Evolutionary conservation across 371 early-diverging fungal genomes (phyloP), one percentile per base, ranked within the genome.

Genomic region (Apophysomyces ossiformis): DNA sequence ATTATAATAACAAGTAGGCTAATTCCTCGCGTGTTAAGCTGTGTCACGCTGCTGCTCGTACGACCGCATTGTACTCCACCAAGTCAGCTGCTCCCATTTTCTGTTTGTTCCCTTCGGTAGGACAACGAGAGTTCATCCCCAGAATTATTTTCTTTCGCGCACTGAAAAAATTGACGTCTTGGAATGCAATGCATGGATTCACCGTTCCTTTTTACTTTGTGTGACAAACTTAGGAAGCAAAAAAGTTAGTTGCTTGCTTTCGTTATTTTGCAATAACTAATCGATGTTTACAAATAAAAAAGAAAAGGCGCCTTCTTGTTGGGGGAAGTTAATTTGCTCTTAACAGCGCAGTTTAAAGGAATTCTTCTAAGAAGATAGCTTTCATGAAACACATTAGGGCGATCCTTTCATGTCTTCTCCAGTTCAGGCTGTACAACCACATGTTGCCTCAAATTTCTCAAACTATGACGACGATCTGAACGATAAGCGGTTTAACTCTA

Each of bases 51-150:
- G 21, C 6, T 21, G 21, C 21, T 50, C 21, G 54, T 50, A 50
- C 21, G 54, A 50, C 54, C 41, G 21, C 9, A 50, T 9, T 18
- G 54, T 50, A 21, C 21, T 50, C 54, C 54, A 50, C n/a, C 26
- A 21, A 26, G 16, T 26, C 16, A 26, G 21, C 21, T 11, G 54
- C 21, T 50, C 54, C 54, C 21, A 50, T 21, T 50, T 50, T 50
- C 54, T 50, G 54, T 50, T 50, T 50, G 54, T 50, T 50, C 21
- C 21, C 7, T 50, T 50, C 11, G 54, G 54, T 50, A 50, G 54
- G 54, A 50, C 54, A 50, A 50, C 5, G 54, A 4, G 21, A 2
- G 5, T 50, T 21, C 21, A 50, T 50, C 54, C 54, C 54, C 54
- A 50, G 54, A 50, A 50, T 50, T 50, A 16, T 50, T 50, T 50